Percentiles rank a stretch among this genome's conserved stretches.
phyloP scores from a whole-genome alignment of 2,329 filamentous ascomycete genomes.

The Blastomyces silverae region DNA sequence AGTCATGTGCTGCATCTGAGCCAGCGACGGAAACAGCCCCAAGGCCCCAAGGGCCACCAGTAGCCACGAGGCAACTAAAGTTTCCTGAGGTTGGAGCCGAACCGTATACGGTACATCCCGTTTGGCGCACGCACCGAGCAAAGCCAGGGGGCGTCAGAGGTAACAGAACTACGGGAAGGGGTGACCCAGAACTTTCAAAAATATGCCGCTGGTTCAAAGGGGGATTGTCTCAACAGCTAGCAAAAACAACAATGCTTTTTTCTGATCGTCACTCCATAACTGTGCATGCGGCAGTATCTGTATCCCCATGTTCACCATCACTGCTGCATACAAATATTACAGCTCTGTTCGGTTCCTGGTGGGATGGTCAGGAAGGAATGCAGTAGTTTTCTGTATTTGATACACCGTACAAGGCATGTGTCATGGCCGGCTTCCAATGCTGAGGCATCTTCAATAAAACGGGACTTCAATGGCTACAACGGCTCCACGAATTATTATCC shows the following conservation, averaged over 20 bases:
- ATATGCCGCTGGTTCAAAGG: background rate
- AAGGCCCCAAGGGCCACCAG: background rate
- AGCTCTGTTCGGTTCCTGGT: background rate
- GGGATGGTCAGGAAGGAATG: background rate
- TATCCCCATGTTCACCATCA: background rate
- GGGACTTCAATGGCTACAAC: background rate
- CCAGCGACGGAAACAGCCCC: background rate
- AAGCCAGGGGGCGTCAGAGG: background rate
- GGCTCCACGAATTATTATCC: background rate
- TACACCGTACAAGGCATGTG: background rate
- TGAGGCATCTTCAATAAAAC: constrained; percentile 5
- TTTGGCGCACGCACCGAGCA: background rate
- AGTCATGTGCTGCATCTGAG: constrained; percentile 12
- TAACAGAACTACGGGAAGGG: background rate
- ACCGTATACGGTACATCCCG: background rate
- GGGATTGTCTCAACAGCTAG: background rate
- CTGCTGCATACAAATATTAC: background rate
- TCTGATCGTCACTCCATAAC: background rate
- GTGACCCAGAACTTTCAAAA: background rate
- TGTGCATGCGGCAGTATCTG: background rate
- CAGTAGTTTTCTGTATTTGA: background rate
- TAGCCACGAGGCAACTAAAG: constrained; percentile 14
- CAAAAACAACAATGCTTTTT: background rate
- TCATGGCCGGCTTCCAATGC: background rate
- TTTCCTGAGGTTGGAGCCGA: constrained; percentile 4